Evolutionary conservation across 2,329 filamentous ascomycete species (phyloP).

Genomic region (Penicillium rolfsii): DNA sequence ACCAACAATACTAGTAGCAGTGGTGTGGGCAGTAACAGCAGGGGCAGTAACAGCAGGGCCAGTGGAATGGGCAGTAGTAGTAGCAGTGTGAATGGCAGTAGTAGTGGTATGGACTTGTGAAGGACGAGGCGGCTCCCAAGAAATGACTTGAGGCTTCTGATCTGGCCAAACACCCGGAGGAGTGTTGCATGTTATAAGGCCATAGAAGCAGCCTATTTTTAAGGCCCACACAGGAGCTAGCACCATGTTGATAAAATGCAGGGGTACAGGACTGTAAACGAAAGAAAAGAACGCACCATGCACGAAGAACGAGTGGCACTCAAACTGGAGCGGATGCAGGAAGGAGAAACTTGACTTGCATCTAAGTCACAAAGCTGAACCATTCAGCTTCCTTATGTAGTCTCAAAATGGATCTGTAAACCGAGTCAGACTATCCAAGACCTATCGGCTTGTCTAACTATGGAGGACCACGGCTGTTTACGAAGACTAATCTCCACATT

Average conservation of each 20-base stretch:
- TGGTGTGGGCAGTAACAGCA: background rate
- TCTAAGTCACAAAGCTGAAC: constrained; percentile 11
- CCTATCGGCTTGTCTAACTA: constrained; percentile 22
- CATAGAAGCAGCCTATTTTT: constrained; percentile 34
- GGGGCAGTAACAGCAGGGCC: constrained; percentile 8
- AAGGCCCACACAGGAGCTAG: constrained; percentile 27
- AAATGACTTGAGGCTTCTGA: constrained; percentile 29
- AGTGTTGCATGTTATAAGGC: constrained; percentile 39
- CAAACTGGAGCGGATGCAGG: constrained; percentile 14
- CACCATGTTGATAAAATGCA: constrained; percentile 30
- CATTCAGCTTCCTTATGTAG: constrained; percentile 17
- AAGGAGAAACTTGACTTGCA: constrained; percentile 14
- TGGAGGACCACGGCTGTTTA: background rate
- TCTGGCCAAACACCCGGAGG: constrained; percentile 35
- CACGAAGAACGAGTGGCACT: constrained; percentile 17
- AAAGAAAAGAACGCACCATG: constrained; percentile 17
- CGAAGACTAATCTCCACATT: constrained; percentile 11
- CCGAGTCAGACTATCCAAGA: background rate
- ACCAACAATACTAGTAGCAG: too few species aligned
- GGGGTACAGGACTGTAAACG: constrained; percentile 12
- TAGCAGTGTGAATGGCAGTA: constrained; percentile 15
- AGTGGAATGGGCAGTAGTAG: constrained; percentile 1
- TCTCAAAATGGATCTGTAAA: background rate
- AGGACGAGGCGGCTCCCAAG: constrained; percentile 20
- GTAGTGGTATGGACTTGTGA: constrained; percentile 12